Base-by-base conservation (phyloP, 805 yeast species). In the Pichia cabralensis region DNA sequence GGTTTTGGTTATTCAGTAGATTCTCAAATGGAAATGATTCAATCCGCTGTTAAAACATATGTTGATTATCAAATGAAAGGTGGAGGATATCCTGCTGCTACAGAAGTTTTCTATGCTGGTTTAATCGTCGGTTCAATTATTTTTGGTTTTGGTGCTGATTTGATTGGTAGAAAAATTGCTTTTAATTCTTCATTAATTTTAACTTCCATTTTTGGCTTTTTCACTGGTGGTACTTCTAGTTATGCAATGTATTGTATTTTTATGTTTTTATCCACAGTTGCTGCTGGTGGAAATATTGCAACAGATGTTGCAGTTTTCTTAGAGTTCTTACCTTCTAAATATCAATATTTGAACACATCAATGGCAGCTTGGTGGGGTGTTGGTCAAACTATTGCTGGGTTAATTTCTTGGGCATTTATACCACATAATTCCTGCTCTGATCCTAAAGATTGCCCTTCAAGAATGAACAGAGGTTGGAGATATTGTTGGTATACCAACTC, bases 331-430 rank as follows among this genome's bases (percentile, higher is more conserved):
- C 79, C 80, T 3, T 54, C 61, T 28, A 63, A 62, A 31, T 55
- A 65, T 44, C 74, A 71, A 43, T 73, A 65, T 64, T 49, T 71
- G 41, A 58, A 67, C 33, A 71, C 78, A 2, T 58, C 69, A 24
- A 62, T 74, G 54, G 73, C 77, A 16, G 56, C 64, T 28, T 75
- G 67, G 71, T 74, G 80, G 81, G 76, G 78, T 29, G 58, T 74
- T 23, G 80, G 80, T 22, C 80, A 74, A 48, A 63, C 75, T 3
- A 56, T 74, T 28, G 65, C 75, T 10, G 60, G 61, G 22, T 52
- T 72, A 14, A 45, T 72, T 26, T 67, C 76, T 5, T 74, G 77
- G 75, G 78, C 73, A 0, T 66, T 69, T 35, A 55, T 75, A 31
- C 65, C 74, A 11, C 62, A 67, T 38, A 59, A 59, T 40, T 65